Base-by-base conservation (phyloP, 2,329 filamentous ascomycete genomes). In the Pseudogymnoascus sp. region DNA sequence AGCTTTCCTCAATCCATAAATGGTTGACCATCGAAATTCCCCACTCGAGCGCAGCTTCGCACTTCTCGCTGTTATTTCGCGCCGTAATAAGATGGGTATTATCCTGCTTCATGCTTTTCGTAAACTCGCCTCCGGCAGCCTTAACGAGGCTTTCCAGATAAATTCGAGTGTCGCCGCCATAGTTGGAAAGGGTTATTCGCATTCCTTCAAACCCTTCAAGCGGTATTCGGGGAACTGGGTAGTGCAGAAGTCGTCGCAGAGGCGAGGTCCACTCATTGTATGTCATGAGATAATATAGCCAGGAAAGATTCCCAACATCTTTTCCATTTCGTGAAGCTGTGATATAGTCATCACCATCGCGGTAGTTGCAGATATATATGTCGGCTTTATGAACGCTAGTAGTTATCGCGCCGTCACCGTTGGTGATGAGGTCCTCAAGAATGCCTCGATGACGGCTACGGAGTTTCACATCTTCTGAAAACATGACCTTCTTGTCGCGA, bases 1-100 rank as follows among this genome's bases (percentile, higher is more conserved):
- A 99, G 74, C 92, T 95, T 72, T 99, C 94, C 74, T 99, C 94
- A 52, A 99, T 82, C 94, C 94, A 99, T 0, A 99, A 81, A 72
- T 99, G 94, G 73, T 97, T 99, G 69, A 96, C 80, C 69, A 96
- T 88, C 63, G 91, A 79, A 62, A 97, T 87, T 61, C 89, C 88
- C 94, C 94, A 99, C 75, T 97, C 94, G 65, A 85, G 84, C 0
- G 94, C 94, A 1, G 94, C 94, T 38, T 89, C 87, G 73, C 90
- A 97, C 75, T 99, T 99, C 72, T 97, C 94, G 71, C 93, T 95
- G 63, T 86, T 85, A 63, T 88, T 86, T 69, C 96, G 89, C 4
- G 94, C 94, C 0, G 93, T 96, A 69, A 99, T 88, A 0, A 99
- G 83, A 76, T 99, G 94, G 0, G 92, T 97, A 73, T 99, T 97